Evolutionary conservation across 768 basidiomycete genomes (phyloP), one percentile per base, ranked within the genome.

Genomic region (Tricholoma furcatifolium): DNA sequence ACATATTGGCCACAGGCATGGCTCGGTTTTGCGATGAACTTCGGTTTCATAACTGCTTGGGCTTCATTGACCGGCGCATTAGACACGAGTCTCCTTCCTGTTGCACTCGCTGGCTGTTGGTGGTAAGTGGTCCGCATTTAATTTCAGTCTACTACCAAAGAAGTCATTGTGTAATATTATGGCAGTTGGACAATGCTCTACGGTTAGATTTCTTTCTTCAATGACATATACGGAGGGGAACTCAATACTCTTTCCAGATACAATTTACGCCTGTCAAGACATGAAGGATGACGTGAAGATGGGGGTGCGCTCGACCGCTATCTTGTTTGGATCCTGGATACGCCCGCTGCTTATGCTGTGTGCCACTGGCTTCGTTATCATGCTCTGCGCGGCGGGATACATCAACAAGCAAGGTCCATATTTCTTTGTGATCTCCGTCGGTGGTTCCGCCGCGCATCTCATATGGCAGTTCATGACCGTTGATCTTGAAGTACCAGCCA

Each of bases 301-400:
- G 51, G 86, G 85, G n/a, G 82, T 91, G 36, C 81, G 83, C 55
- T 91, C 87, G 6, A 91, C 87, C 21, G 88, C 90, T 0, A 78
- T 91, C 40, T 74, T 88, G 12, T 88, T 87, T 62, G 86, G 84
- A 12, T 66, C 73, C 2, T 75, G 77, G 66, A 81, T 87, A 30
- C 74, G 79, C 2, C 76, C 81, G 0, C 71, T 88, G 53, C 75
- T 89, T 34, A 64, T 79, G 10, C 52, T 62, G 32, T 83, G 85
- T 59, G 81, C 78, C 1, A 44, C 75, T 3, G 64, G 61, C 0
- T 87, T 91, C 64, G 62, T 86, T 39, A 62, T 67, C 2, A 68
- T 78, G 61, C 72, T 91, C 21, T 65, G 72, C n/a, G 54, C 73
- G 27, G 75, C 79, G 0, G 89, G 88, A 0, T 66, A 75, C 57